A percentile compares a stretch with the other conserved stretches of the same genome.
phyloP scores from a whole-genome alignment of 2,329 filamentous ascomycete genomes.

The Lasiodiplodia theobromae region DNA sequence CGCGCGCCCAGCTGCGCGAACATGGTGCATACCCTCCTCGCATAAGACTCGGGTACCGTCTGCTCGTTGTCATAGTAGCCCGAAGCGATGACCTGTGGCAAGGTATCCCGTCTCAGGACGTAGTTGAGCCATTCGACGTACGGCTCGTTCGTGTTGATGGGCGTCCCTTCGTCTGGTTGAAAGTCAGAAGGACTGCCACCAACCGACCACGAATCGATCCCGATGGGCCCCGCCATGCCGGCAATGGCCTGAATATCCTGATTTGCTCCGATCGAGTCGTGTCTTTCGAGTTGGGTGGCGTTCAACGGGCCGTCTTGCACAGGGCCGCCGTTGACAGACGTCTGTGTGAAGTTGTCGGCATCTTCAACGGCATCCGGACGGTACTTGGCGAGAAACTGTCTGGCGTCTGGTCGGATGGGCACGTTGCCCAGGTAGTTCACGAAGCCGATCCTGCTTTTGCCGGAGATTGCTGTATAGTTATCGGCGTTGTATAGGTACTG shows the following conservation, averaged over 20 bases:
- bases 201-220: constrained; percentile 65
- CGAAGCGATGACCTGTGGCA: constrained; percentile 70
- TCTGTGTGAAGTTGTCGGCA: constrained; percentile 57
- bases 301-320: constrained; percentile 33
- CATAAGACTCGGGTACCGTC: constrained; percentile 66
- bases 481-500: constrained; percentile 62
- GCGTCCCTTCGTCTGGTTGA: constrained; percentile 47
- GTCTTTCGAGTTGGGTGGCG: neutral
- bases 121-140: constrained; percentile 71
- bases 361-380: constrained; percentile 57
- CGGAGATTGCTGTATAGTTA: constrained; percentile 57
- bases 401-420: constrained; percentile 62
- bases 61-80: constrained; percentile 75
- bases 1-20: constrained; percentile 61
- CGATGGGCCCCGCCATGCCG: constrained; percentile 61
- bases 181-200: constrained; percentile 61
- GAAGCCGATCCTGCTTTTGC: constrained; percentile 58
- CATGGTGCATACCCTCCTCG: constrained; percentile 66
- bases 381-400: constrained; percentile 55
- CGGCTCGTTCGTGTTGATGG: constrained; percentile 40
- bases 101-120: constrained; percentile 60
- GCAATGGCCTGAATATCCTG: constrained; percentile 69
- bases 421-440: constrained; percentile 59
- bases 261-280: constrained; percentile 60
- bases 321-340: constrained; percentile 36